Evolutionary conservation across 768 basidiomycete species (phyloP).

Genomic region (Mycena capillaripes): DNA sequence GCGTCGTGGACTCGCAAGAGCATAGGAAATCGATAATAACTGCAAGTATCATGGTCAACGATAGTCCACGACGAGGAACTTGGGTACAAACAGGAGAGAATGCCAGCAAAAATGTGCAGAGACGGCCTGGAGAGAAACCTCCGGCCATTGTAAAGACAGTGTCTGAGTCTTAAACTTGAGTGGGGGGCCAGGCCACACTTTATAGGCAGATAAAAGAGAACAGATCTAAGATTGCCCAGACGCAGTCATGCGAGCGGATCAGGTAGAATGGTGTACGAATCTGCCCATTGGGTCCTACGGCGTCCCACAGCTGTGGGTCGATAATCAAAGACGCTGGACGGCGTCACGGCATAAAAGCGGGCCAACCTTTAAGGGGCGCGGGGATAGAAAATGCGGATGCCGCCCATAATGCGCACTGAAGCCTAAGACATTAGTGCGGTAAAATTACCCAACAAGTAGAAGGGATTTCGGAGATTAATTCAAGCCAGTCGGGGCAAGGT

Average conservation of each 20-base stretch:
- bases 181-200: no score
- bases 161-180: not conserved
- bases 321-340: not conserved
- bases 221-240: no score
- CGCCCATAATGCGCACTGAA: no score
- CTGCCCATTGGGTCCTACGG: not conserved
- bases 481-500: not conserved
- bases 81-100: not conserved
- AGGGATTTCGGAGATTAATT: not conserved
- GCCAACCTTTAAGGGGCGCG: not conserved
- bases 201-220: no score
- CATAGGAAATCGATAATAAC: not conserved
- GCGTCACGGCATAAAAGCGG: not conserved
- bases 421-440: no score
- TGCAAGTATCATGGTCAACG: not conserved
- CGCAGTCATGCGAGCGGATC: not conserved
- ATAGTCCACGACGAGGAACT: not conserved
- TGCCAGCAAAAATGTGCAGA: not conserved
- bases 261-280: not conserved
- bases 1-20: constrained; percentile 39
- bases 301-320: not conserved
- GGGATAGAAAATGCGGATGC: not conserved
- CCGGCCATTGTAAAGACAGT: not conserved
- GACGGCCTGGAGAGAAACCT: not conserved
- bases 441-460: not conserved